Conservation (phyloP, 1,139 yeast genomes). For the Lodderomyces jiufengensis region DNA sequence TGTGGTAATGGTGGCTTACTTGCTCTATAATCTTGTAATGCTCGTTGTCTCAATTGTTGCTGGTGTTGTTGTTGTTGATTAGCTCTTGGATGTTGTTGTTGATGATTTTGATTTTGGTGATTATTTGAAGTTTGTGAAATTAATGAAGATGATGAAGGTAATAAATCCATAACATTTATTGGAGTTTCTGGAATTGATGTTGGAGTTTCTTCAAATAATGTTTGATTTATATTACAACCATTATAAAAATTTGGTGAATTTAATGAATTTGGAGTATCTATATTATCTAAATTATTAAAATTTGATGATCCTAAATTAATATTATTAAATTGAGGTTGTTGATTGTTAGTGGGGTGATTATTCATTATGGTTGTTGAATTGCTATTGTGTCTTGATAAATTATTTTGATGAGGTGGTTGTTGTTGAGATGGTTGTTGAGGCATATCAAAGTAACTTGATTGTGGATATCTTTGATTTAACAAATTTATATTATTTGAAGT, state of each 20-base stretch:
- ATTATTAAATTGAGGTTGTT: neutral
- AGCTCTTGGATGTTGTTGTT: conserved; percentile 1
- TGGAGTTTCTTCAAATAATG: conserved; percentile 6
- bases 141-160: conserved; percentile 13
- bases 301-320: neutral
- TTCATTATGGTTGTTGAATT: conserved; percentile 8
- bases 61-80: conserved; percentile 1
- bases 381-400: neutral
- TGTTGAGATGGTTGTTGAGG: conserved; percentile 15
- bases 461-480: conserved; percentile 25
- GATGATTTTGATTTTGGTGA: conserved; percentile 5
- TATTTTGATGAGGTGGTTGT: conserved; percentile 5
- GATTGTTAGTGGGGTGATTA: too few relatives aligned
- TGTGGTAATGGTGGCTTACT: conserved; percentile 12
- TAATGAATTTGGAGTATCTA: conserved; percentile 25
- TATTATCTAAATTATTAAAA: conserved; percentile 2
- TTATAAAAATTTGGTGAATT: conserved; percentile 24
- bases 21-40: conserved; percentile 14
- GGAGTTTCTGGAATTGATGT: conserved; percentile 17
- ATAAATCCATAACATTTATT: conserved; percentile 19
- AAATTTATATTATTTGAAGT: conserved; percentile 28
- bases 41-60: conserved; percentile 7
- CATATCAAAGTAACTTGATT: conserved; percentile 27
- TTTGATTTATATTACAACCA: conserved; percentile 3
- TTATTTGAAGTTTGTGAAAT: neutral